Conservation (phyloP, 768 basidiomycete genomes). For the Agrocybe praecox region DNA sequence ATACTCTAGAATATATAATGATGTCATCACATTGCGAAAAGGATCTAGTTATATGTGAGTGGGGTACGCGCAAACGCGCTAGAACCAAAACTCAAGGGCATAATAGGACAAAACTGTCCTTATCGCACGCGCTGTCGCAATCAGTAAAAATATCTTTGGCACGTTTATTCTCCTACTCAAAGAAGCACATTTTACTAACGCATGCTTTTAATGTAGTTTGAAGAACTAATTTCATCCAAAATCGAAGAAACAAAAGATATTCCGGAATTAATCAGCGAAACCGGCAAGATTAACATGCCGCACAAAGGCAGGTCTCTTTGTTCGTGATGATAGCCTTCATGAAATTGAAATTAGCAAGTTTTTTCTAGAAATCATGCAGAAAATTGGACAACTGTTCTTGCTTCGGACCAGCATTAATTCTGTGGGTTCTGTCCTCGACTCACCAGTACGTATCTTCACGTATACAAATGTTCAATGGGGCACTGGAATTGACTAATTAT, state of each 20-base stretch:
- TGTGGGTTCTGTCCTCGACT: conserved; percentile 95
- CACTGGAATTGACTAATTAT: conserved; percentile 5
- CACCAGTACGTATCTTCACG: conserved; percentile 64
- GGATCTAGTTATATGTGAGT: conserved; percentile 92
- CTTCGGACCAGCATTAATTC: conserved; percentile 93
- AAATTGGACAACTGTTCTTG: conserved; percentile 94
- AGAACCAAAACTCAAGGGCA: conserved; percentile 7
- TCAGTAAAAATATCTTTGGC: conserved; percentile 97
- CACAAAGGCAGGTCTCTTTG: conserved; percentile 60
- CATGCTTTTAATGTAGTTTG: conserved; percentile 57
- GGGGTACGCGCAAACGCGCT: neutral
- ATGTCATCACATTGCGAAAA: conserved; percentile 92
- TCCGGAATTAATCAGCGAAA: conserved; percentile 90
- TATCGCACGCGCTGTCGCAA: conserved; percentile 94
- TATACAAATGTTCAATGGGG: conserved; percentile 5
- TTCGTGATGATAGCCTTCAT: neutral
- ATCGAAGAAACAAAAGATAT: conserved; percentile 98
- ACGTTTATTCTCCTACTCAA: conserved; percentile 3
- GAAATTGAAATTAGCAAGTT: neutral
- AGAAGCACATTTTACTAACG: neutral
- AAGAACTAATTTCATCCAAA: conserved; percentile 88
- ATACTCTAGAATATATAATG: conserved; percentile 91
- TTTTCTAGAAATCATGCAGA: conserved; percentile 87
- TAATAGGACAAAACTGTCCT: conserved; percentile 88
- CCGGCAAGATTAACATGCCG: conserved; percentile 91